Evolutionary conservation across 768 basidiomycete species (phyloP).

Genomic region (Piloderma croceum): DNA sequence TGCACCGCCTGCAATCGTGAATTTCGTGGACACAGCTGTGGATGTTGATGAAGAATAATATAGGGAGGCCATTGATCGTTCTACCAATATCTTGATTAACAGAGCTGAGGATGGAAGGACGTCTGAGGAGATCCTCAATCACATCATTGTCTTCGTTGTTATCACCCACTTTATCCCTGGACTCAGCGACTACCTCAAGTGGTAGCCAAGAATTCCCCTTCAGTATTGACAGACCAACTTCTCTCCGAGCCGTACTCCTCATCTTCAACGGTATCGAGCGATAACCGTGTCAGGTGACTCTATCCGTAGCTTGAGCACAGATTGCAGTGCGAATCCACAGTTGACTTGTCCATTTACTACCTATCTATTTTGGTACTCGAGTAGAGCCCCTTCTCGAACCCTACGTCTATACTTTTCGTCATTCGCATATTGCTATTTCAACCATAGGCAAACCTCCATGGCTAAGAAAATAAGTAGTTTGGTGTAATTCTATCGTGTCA

Average conservation of each 20-base stretch:
- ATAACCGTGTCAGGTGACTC: constrained; percentile 60
- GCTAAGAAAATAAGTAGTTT: too few relatives aligned
- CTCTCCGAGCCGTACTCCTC: constrained; percentile 20
- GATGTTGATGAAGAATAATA: constrained; percentile 42
- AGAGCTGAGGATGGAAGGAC: constrained; percentile 1
- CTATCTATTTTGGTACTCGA: too few relatives aligned
- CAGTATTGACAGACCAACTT: constrained; percentile 50
- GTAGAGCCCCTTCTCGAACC: too few relatives aligned
- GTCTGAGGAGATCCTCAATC: constrained; percentile 36
- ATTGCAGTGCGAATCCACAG: constrained; percentile 39
- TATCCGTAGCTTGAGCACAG: constrained; percentile 59
- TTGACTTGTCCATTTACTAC: too few relatives aligned
- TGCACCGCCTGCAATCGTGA: constrained; percentile 31
- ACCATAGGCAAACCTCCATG: too few relatives aligned
- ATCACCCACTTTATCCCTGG: constrained; percentile 35
- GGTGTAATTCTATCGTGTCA: too few relatives aligned
- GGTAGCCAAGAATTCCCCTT: constrained; percentile 51
- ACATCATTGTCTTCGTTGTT: constrained; percentile 39
- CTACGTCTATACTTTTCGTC: too few relatives aligned
- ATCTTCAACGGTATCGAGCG: constrained; percentile 25
- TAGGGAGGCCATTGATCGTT: constrained; percentile 27
- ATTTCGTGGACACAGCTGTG: constrained; percentile 25
- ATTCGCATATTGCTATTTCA: too few relatives aligned
- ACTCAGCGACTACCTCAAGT: not conserved
- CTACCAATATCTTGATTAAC: not conserved